Evolutionary conservation across 495 filamentous ascomycete genomes (phyloP).

Genomic region (Aspergillus biplanus): DNA sequence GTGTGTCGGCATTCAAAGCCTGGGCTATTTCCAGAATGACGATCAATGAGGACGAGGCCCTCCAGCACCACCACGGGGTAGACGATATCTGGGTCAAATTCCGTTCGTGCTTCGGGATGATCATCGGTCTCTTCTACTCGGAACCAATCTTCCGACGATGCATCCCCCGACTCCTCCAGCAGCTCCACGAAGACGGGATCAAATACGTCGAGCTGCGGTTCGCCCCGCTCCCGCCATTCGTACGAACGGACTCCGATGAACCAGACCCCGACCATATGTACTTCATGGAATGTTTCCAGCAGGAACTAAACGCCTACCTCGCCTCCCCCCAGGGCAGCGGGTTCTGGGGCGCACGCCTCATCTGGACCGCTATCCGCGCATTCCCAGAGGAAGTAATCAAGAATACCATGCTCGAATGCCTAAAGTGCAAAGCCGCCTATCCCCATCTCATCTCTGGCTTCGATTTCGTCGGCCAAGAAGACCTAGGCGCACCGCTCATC

Average conservation of each 20-base stretch:
- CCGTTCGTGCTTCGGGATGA: slow-evolving; percentile 10
- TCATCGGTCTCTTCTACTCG: slow-evolving; percentile 19
- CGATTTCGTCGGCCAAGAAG: slow-evolving; percentile 24
- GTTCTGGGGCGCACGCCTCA: slow-evolving; percentile 22
- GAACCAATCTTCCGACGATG: slow-evolving; percentile 21
- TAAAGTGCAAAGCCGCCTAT: slow-evolving; percentile 10
- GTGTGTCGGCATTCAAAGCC: slow-evolving; percentile 7
- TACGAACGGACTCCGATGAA: slow-evolving; percentile 4
- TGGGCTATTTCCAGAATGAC: slow-evolving; percentile 21
- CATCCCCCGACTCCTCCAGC: slow-evolving; percentile 18
- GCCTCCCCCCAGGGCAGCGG: slow-evolving; percentile 11
- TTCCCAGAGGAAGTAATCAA: slow-evolving; percentile 9
- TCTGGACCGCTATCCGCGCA: slow-evolving; percentile 19
- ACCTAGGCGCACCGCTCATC: slow-evolving; percentile 11
- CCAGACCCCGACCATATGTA: slow-evolving; percentile 13
- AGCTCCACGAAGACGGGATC: slow-evolving; percentile 21
- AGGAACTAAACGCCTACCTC: slow-evolving; percentile 17
- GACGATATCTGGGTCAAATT: slow-evolving; percentile 23
- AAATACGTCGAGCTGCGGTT: slow-evolving; percentile 20
- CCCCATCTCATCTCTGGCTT: slow-evolving; percentile 21
- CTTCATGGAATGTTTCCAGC: slow-evolving; percentile 20
- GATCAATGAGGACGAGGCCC: slow-evolving; percentile 19
- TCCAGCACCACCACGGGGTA: slow-evolving; percentile 22
- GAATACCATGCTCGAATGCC: slow-evolving; percentile 13
- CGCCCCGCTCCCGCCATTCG: slow-evolving; percentile 10